Evolutionary conservation across 306 rosid genomes (phyloP).

Genomic region (Malus asiatica): DNA sequence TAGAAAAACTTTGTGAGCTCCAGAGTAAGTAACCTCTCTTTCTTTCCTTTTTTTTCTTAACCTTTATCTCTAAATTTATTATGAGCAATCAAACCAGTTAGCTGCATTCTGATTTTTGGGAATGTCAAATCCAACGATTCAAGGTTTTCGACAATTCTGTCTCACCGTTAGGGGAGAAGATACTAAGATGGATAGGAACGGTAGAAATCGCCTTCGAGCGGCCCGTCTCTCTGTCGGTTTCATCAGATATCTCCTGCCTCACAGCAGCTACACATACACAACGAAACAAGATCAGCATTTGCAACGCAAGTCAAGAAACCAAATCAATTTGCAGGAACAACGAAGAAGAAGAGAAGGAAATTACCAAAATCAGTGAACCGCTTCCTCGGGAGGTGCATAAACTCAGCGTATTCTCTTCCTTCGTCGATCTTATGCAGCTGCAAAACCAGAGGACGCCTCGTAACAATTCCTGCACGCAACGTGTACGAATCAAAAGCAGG

Average conservation of each 20-base stretch:
- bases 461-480: slow-evolving; percentile 65
- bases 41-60: not conserved
- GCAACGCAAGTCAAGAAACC: not conserved
- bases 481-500: not conserved
- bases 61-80: not conserved
- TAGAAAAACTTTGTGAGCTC: not conserved
- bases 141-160: not conserved
- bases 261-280: slow-evolving; percentile 20
- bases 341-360: not conserved
- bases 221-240: slow-evolving; percentile 42
- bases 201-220: slow-evolving; percentile 29
- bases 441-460: slow-evolving; percentile 89
- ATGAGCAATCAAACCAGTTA: not conserved
- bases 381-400: slow-evolving; percentile 80
- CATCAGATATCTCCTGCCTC: slow-evolving; percentile 34
- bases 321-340: not conserved
- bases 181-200: slow-evolving; percentile 44
- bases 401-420: slow-evolving; percentile 74
- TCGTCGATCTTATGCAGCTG: slow-evolving; percentile 83
- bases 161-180: slow-evolving; percentile 39
- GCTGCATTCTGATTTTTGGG: not conserved
- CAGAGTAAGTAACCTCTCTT: not conserved
- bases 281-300: not conserved
- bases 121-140: not conserved
- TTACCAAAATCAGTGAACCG: slow-evolving; percentile 74